phyloP scores from a whole-genome alignment of 163 green algal species.

The Scenedesmus sp. region DNA sequence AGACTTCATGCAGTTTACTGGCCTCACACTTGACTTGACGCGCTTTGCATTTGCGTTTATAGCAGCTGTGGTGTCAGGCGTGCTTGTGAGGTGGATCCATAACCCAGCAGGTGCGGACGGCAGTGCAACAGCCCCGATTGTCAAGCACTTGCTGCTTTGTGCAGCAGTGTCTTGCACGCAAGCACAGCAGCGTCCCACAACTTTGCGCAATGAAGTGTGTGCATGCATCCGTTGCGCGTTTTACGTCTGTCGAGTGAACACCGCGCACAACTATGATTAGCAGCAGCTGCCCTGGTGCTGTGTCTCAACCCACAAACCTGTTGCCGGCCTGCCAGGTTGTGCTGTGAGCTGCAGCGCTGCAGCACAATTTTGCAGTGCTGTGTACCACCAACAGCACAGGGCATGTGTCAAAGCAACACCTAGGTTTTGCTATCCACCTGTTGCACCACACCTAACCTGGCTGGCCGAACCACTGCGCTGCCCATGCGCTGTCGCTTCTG shows the following conservation, averaged over 20 bases:
- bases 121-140: not conserved
- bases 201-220: not conserved
- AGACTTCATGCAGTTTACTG: constrained; percentile 20
- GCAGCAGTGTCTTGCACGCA: not conserved
- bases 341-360: no score
- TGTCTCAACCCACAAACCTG: not conserved
- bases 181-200: not conserved
- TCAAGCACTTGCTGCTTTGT: not conserved
- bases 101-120: constrained; percentile 34
- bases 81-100: constrained; percentile 40
- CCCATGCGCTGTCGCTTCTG: not conserved
- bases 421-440: not conserved
- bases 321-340: no score
- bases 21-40: constrained; percentile 36
- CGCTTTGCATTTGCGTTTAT: constrained; percentile 54
- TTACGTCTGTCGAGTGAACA: not conserved
- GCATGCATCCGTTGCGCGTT: no score
- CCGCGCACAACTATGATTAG: not conserved
- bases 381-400: not conserved
- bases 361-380: no score
- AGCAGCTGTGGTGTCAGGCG: constrained; percentile 23
- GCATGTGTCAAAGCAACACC: not conserved
- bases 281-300: constrained; percentile 25
- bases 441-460: not conserved
- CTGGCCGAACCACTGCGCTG: no score